Conservation (phyloP, 176 grass and related monocot genomes). For the Bonia amplexicaulis region DNA sequence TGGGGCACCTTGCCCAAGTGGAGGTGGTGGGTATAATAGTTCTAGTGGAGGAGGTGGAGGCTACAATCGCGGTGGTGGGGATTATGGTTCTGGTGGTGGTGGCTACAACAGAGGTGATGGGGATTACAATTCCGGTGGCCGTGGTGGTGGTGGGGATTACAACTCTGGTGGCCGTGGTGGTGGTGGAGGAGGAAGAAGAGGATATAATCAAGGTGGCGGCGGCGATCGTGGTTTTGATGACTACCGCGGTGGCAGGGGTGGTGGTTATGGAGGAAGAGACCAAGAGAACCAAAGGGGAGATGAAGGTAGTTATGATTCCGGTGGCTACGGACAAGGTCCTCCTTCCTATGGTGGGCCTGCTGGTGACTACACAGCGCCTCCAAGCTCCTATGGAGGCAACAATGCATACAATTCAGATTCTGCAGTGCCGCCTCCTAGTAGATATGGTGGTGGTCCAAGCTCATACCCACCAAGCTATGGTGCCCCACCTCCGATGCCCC, state of each 20-base stretch:
- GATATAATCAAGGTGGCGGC: slow-evolving; percentile 44
- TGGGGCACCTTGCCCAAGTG: slow-evolving; percentile 54
- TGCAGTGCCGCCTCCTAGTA: slow-evolving; percentile 69
- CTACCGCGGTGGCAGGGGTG: slow-evolving; percentile 47
- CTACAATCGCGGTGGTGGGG: slow-evolving; percentile 51
- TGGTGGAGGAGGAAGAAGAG: slow-evolving; percentile 33
- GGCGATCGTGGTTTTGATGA: slow-evolving; percentile 52
- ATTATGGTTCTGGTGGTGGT: slow-evolving; percentile 36
- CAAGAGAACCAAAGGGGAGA: slow-evolving; percentile 40
- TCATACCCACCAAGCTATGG: slow-evolving; percentile 80
- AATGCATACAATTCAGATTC: slow-evolving; percentile 57
- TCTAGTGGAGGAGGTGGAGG: slow-evolving; percentile 54
- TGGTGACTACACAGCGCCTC: slow-evolving; percentile 48
- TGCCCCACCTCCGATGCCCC: slow-evolving; percentile 50
- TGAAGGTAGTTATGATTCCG: slow-evolving; percentile 45
- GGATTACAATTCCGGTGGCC: slow-evolving; percentile 21
- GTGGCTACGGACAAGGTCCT: slow-evolving; percentile 53
- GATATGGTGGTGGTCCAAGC: slow-evolving; percentile 57
- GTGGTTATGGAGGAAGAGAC: slow-evolving; percentile 55
- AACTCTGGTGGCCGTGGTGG: slow-evolving; percentile 31
- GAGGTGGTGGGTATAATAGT: slow-evolving; percentile 46
- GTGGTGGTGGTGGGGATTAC: slow-evolving; percentile 23
- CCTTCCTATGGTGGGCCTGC: slow-evolving; percentile 56
- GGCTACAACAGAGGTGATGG: slow-evolving; percentile 53
- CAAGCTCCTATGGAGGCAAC: slow-evolving; percentile 65